Conservation (phyloP, 257 asterid genomes). For the Sherardia arvensis region DNA sequence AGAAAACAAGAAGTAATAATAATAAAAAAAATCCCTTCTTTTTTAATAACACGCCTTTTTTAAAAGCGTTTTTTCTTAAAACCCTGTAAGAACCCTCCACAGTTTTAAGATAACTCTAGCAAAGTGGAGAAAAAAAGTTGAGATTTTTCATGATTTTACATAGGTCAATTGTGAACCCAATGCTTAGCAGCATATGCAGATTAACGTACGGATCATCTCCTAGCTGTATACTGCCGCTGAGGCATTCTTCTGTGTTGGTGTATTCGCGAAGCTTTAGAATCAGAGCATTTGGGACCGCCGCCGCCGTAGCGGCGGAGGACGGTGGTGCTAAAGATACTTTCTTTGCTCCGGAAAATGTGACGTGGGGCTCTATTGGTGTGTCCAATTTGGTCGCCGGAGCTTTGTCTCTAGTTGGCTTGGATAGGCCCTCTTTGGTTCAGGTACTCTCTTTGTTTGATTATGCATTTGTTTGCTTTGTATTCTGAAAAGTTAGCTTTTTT, state of each 20-base stretch:
- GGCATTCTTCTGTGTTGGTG: conserved; percentile 12
- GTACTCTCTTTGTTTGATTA: conserved; percentile 18
- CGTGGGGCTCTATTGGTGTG: conserved; percentile 83
- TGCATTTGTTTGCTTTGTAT: not conserved
- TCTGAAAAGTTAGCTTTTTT: not conserved
- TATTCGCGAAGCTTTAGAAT: conserved; percentile 12
- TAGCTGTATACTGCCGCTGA: conserved; percentile 4
- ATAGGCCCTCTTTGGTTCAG: conserved; percentile 87
- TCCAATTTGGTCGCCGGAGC: conserved; percentile 53
- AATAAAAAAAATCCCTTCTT: not conserved
- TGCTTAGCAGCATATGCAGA: conserved; percentile 32
- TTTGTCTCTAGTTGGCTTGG: conserved; percentile 51
- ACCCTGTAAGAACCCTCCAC: conserved; percentile 9
- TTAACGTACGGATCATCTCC: conserved; percentile 15
- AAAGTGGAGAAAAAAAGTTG: not conserved
- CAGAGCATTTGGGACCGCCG: conserved; percentile 40
- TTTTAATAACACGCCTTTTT: not conserved
- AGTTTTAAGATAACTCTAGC: not conserved
- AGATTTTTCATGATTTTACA: conserved; percentile 26
- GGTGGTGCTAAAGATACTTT: conserved; percentile 46
- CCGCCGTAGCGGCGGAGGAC: conserved; percentile 19
- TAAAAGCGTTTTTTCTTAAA: not conserved
- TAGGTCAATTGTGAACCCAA: conserved; percentile 38
- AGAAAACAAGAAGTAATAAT: not conserved
- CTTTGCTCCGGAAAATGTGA: conserved; percentile 65